phyloP scores from a whole-genome alignment of 2,329 filamentous ascomycete genomes.

The Chaetomium sp. region DNA sequence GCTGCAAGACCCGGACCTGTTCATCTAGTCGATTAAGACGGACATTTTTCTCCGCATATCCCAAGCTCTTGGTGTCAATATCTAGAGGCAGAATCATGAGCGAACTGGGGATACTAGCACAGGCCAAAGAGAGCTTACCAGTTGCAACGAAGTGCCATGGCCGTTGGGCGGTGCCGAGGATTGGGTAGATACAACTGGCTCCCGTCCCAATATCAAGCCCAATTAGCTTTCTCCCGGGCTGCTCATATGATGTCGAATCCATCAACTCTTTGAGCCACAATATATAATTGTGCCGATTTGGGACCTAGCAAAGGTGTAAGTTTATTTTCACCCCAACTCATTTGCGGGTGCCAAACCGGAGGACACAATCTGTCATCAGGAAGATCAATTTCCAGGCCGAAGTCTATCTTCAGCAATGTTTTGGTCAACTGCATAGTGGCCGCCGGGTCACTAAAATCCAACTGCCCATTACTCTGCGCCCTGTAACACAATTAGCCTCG shows the following conservation, averaged over 20 bases:
- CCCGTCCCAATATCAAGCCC: slow-evolving; percentile 88
- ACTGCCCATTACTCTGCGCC: slow-evolving; percentile 38
- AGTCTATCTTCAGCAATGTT: slow-evolving; percentile 68
- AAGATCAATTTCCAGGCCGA: slow-evolving; percentile 62
- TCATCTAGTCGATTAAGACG: slow-evolving; percentile 55
- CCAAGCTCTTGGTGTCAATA: slow-evolving; percentile 64
- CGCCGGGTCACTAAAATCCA: slow-evolving; percentile 75
- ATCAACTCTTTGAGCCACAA: slow-evolving; percentile 79
- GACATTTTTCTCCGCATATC: slow-evolving; percentile 62
- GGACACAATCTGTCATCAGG: slow-evolving; percentile 79
- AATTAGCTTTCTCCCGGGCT: slow-evolving; percentile 43
- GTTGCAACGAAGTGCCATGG: slow-evolving; percentile 71
- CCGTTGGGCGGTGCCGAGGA: slow-evolving; percentile 66
- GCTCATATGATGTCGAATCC: slow-evolving; percentile 58
- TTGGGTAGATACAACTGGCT: slow-evolving; percentile 83
- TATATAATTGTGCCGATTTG: slow-evolving; percentile 77
- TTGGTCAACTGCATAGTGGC: slow-evolving; percentile 77
- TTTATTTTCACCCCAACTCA: too few species aligned
- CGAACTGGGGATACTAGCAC: slow-evolving; percentile 5
- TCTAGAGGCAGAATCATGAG: slow-evolving; percentile 41
- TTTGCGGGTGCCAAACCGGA: slow-evolving; percentile 48
- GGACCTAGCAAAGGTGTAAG: slow-evolving; percentile 35
- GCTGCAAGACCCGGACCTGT: slow-evolving; percentile 58
- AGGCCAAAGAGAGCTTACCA: slow-evolving; percentile 26
- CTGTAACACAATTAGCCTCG: slow-evolving; percentile 19